Percentiles rank a stretch among this genome's conserved stretches.
Evolutionary conservation across 1,284 basidiomycete species (phyloP).

Genomic region (Xerocomus cyaneibrunnescens): DNA sequence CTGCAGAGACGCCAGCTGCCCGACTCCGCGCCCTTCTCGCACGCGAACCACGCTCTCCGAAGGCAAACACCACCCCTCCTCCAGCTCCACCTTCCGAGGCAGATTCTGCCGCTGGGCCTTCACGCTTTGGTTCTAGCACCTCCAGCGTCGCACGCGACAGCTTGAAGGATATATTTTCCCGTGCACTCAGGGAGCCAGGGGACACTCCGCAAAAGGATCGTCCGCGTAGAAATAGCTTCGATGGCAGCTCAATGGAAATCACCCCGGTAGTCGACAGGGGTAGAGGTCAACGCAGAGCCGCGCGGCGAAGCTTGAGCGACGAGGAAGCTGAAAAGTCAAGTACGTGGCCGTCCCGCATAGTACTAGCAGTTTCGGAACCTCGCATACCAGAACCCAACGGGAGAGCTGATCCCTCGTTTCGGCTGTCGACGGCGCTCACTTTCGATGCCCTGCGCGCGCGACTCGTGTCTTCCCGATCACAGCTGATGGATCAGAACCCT

Average conservation of each 20-base stretch:
- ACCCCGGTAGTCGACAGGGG: constrained; percentile 48
- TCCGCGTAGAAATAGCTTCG: constrained; percentile 52
- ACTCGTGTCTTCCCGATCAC: constrained; percentile 42
- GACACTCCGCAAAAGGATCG: constrained; percentile 55
- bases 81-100: constrained; percentile 47
- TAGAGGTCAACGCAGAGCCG: constrained; percentile 47
- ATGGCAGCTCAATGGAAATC: constrained; percentile 58
- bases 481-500: constrained; percentile 36
- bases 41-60: constrained; percentile 41
- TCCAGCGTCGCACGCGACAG: constrained; percentile 55
- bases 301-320: constrained; percentile 61
- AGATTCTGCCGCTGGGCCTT: constrained; percentile 61
- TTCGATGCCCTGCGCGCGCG: constrained; percentile 52
- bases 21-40: constrained; percentile 57
- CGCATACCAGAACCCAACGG: constrained; percentile 32
- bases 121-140: constrained; percentile 40
- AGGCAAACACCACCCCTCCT: constrained; percentile 29
- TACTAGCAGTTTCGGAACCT: constrained; percentile 6
- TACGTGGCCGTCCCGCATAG: constrained; percentile 38
- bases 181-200: constrained; percentile 58
- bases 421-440: constrained; percentile 45
- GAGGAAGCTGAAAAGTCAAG: constrained; percentile 61
- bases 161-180: constrained; percentile 61
- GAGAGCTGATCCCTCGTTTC: constrained; percentile 39
- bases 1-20: constrained; percentile 46